These are phyloP conservation scores for Purshia tridentata DNA, from an alignment of 306 rosid genomes.

Conservation along the genomic window DNA sequence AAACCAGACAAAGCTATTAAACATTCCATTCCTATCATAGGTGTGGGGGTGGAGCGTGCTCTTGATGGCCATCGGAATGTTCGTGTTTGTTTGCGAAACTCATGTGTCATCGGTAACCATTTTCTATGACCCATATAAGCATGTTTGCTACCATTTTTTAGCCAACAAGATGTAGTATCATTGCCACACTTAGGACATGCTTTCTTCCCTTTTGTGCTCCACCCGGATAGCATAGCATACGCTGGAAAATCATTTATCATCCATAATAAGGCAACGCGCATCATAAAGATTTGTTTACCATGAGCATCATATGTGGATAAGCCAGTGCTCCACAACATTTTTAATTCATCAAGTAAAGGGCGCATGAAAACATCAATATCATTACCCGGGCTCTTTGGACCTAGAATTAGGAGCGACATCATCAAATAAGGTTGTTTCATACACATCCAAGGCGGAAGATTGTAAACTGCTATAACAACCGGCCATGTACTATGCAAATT, in stretches of 20 bases:
- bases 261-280: background rate
- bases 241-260: background rate
- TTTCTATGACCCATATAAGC: background rate
- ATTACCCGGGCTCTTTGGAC: background rate
- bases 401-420: background rate
- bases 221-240: background rate
- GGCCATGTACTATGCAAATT: background rate
- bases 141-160: background rate
- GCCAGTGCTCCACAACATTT: background rate
- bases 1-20: background rate
- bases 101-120: background rate
- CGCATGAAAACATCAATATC: background rate
- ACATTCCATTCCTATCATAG: background rate
- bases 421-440: background rate
- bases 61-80: background rate
- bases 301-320: background rate
- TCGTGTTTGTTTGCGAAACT: rapidly evolving
- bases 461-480: background rate
- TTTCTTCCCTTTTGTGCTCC: background rate
- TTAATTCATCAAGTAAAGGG: background rate
- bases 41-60: background rate
- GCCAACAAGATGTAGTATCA: background rate
- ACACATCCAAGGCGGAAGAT: background rate
- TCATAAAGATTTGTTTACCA: background rate
- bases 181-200: background rate